Percentiles rank a stretch among this genome's conserved stretches.
Conservation (phyloP, 306 rosid genomes). For the Benincasa hispida region DNA sequence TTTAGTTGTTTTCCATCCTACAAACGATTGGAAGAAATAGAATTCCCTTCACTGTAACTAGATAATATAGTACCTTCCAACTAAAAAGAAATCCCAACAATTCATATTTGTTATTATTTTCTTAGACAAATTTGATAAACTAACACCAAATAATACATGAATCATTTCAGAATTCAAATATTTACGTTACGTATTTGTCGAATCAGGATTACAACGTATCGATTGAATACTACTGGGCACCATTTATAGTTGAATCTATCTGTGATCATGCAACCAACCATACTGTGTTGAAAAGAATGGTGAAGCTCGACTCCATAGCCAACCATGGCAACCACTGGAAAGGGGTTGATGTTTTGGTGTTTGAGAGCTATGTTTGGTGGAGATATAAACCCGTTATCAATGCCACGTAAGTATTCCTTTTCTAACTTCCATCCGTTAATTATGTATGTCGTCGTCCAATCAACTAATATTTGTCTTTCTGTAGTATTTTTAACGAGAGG, state of each 20-base stretch:
- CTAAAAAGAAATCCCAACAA: too few relatives aligned
- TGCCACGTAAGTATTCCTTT: slow-evolving; percentile 43
- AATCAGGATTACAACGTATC: slow-evolving; percentile 63
- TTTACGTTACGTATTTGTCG: too few relatives aligned
- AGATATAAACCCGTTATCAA: slow-evolving; percentile 63
- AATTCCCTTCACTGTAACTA: too few relatives aligned
- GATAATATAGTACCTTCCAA: too few relatives aligned
- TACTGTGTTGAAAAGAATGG: slow-evolving; percentile 55
- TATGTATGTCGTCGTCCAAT: not conserved
- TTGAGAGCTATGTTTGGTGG: slow-evolving; percentile 97
- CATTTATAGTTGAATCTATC: slow-evolving; percentile 76
- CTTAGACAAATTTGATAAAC: not conserved
- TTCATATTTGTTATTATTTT: too few relatives aligned
- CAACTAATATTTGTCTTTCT: not conserved
- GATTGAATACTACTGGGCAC: slow-evolving; percentile 90
- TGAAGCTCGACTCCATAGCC: slow-evolving; percentile 59
- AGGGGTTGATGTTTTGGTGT: slow-evolving; percentile 72
- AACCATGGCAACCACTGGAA: slow-evolving; percentile 78
- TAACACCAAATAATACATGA: not conserved
- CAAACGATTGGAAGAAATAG: too few relatives aligned
- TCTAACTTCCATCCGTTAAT: not conserved
- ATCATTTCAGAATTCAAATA: not conserved
- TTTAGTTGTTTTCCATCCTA: too few relatives aligned
- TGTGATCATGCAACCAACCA: slow-evolving; percentile 90
- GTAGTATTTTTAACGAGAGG: not conserved